Evolutionary conservation across 192 early-diverging fungal genomes (phyloP).

Genomic region (Linderina pennispora): DNA sequence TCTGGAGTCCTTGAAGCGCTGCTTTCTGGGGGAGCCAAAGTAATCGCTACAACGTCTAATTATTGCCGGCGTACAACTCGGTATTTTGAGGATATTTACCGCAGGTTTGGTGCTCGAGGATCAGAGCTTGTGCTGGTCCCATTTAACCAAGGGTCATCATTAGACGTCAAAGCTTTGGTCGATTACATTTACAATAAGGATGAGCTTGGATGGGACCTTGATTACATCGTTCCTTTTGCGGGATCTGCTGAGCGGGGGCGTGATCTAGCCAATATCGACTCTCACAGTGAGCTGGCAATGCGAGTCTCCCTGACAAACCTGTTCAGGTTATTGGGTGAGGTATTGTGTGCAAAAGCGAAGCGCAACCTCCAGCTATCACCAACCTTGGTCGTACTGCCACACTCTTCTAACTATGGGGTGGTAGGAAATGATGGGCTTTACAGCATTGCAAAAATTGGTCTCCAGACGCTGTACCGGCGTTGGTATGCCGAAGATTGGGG

Average conservation of each 20-base stretch:
- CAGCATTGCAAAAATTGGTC: slow-evolving; percentile 80
- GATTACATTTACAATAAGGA: slow-evolving; percentile 70
- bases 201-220: slow-evolving; percentile 89
- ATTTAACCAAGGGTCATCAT: slow-evolving; percentile 87
- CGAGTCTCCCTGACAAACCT: slow-evolving; percentile 94
- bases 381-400: slow-evolving; percentile 72
- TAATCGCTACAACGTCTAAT: slow-evolving; percentile 82
- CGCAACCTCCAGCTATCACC: slow-evolving; percentile 73
- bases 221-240: slow-evolving; percentile 93
- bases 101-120: slow-evolving; percentile 81
- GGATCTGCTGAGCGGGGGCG: slow-evolving; percentile 86
- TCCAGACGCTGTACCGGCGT: slow-evolving; percentile 82
- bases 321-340: slow-evolving; percentile 75
- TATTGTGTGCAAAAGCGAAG: slow-evolving; percentile 74
- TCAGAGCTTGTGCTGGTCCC: slow-evolving; percentile 83
- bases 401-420: slow-evolving; percentile 88
- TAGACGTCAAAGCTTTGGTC: slow-evolving; percentile 75
- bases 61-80: slow-evolving; percentile 72
- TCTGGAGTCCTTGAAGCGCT: slow-evolving; percentile 81
- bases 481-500: slow-evolving; percentile 82
- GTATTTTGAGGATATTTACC: slow-evolving; percentile 86
- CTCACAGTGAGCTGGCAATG: slow-evolving; percentile 85
- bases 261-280: slow-evolving; percentile 80
- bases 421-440: slow-evolving; percentile 85
- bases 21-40: slow-evolving; percentile 86